Evolutionary conservation across 2,329 filamentous ascomycete genomes (phyloP), one percentile per base, ranked within the genome.

Genomic region (Alternaria metachromatica): DNA sequence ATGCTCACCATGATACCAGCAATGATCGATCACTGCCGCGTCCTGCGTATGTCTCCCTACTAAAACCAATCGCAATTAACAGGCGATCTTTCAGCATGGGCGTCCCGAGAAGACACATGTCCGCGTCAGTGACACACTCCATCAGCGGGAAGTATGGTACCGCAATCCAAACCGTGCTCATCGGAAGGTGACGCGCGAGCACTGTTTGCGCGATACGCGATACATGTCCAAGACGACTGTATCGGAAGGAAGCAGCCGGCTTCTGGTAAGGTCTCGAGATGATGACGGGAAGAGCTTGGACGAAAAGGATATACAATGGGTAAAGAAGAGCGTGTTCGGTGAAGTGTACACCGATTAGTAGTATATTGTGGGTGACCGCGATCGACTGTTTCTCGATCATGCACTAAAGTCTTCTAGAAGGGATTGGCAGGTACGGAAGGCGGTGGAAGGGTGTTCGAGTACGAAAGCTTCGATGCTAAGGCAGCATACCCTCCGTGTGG

Each of bases 181-280:
- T 70, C 65, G 74, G 3, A 72, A 71, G 46, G 77, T 78, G 75
- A 68, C 65, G 15, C 69, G 76, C 25, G 60, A 66, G 13, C 64
- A 71, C 28, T 57, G 69, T 20, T 72, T 73, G 62, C 69, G 69
- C 58, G n/a, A 41, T 78, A 76, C 61, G 73, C 73, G 6, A 74
- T 73, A 43, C 71, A 77, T 55, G 63, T 63, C 0, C 59, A 75
- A 8, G 75, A 73, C 0, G 74, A 77, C 20, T 76, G 75, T 43
- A 51, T 76, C 28, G 73, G 75, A 3, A 76, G 73, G 1, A 65
- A 70, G 21, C 60, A 20, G n/a, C 46, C 46, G 28, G 25, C n/a
- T 12, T 11, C 3, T 6, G 25, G 23, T 20, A 18, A 10, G 46
- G 25, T 50, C 46, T 50, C 13, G 25, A 30, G 25, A 28, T 50